Conservation (phyloP, 1,284 basidiomycete genomes). For the Pyrrhoderma lamaoense region DNA sequence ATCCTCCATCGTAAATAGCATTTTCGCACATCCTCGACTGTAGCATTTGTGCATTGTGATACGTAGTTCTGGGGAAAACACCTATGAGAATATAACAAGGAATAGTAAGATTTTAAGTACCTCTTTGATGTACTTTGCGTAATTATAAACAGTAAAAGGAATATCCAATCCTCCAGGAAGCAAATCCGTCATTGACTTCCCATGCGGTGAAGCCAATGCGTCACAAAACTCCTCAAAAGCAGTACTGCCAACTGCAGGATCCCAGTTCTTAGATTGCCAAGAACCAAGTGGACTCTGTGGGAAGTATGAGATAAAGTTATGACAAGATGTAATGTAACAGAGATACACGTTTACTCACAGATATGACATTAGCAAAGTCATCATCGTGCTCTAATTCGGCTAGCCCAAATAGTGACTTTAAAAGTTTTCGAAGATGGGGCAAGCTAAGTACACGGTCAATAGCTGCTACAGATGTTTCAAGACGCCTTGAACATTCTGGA, state of each 20-base stretch:
- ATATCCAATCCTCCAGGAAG: constrained; percentile 39
- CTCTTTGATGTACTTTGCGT: constrained; percentile 69
- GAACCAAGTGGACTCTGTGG: constrained; percentile 32
- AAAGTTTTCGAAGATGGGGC: constrained; percentile 34
- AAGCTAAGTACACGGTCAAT: constrained; percentile 50
- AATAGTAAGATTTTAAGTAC: constrained; percentile 31
- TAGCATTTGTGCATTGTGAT: constrained; percentile 46
- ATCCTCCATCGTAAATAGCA: constrained; percentile 1
- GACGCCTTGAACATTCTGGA: constrained; percentile 58
- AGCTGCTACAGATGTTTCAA: constrained; percentile 56
- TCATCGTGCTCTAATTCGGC: constrained; percentile 59
- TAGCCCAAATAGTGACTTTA: constrained; percentile 75
- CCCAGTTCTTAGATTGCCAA: constrained; percentile 75
- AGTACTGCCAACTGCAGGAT: constrained; percentile 56
- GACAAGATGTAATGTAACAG: neutral
- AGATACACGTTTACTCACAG: constrained; percentile 32
- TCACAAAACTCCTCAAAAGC: constrained; percentile 69
- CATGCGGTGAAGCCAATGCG: constrained; percentile 44
- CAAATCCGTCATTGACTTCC: constrained; percentile 33
- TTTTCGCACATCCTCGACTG: constrained; percentile 52
- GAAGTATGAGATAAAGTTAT: neutral
- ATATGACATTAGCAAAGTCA: constrained; percentile 70
- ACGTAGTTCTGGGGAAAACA: constrained; percentile 46
- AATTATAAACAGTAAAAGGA: constrained; percentile 61
- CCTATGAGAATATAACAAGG: neutral